Percentiles rank a stretch among this genome's conserved stretches.
Evolutionary conservation across 2,329 filamentous ascomycete species (phyloP).

Genomic region (Fusarium xyrophilum): DNA sequence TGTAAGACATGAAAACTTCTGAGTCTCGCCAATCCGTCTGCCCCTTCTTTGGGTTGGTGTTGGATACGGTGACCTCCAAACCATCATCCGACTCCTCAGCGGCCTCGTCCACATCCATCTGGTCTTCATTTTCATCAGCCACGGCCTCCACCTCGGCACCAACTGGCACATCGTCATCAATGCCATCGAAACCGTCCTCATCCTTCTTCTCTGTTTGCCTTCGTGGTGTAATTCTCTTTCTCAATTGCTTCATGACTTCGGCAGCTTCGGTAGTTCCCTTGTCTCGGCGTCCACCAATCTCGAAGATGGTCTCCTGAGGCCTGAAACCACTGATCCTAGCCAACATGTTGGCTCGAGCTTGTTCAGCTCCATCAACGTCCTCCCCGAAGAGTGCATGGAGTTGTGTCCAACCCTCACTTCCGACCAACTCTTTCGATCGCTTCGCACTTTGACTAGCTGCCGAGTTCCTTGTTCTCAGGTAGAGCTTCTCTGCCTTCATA

Average conservation of each 20-base stretch:
- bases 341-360: conserved; percentile 83
- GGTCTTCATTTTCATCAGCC: conserved; percentile 42
- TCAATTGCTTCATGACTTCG: conserved; percentile 76
- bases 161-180: conserved; percentile 42
- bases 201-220: conserved; percentile 53
- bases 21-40: conserved; percentile 77
- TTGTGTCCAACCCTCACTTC: conserved; percentile 73
- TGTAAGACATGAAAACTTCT: conserved; percentile 97
- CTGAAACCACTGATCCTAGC: conserved; percentile 87
- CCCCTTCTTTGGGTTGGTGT: conserved; percentile 60
- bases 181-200: conserved; percentile 47
- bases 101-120: conserved; percentile 51
- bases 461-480: conserved; percentile 86
- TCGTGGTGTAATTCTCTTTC: conserved; percentile 71
- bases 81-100: conserved; percentile 68
- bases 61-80: conserved; percentile 74
- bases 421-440: conserved; percentile 78
- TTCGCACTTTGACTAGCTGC: conserved; percentile 92
- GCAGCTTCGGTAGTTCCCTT: conserved; percentile 71
- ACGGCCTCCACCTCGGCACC: conserved; percentile 48
- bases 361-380: conserved; percentile 68
- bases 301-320: conserved; percentile 95
- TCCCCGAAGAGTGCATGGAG: conserved; percentile 83
- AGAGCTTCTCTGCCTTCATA: conserved; percentile 89
- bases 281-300: conserved; percentile 79